phyloP scores from a whole-genome alignment of 116 monocot genomes.

The Phalaenopsis hybrid region DNA sequence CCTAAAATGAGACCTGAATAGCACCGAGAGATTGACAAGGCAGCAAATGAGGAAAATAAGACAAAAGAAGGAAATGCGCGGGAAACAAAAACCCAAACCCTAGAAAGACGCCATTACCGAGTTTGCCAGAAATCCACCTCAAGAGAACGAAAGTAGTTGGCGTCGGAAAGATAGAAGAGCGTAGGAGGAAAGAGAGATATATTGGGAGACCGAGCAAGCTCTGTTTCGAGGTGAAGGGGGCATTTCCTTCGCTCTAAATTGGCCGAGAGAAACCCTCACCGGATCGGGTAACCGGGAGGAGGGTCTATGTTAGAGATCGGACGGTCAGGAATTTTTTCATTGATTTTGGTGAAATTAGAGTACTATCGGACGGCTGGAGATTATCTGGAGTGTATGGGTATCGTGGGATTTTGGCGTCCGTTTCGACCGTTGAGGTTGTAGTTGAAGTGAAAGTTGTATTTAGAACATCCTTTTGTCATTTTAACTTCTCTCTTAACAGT shows the following conservation, averaged over 20 bases:
- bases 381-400: not conserved
- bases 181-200: not conserved
- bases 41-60: not conserved
- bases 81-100: slow-evolving; percentile 16
- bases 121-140: not conserved
- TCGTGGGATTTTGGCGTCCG: not conserved
- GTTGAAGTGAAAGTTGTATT: not conserved
- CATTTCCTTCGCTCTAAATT: not conserved
- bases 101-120: slow-evolving; percentile 4
- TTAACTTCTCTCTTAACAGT: slow-evolving; percentile 3
- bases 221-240: slow-evolving; percentile 12
- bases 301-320: not conserved
- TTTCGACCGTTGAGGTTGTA: slow-evolving; percentile 13
- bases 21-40: not conserved
- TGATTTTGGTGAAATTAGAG: not conserved
- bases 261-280: slow-evolving; percentile 20
- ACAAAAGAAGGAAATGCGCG: slow-evolving; percentile 4
- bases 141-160: not conserved
- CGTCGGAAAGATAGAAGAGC: not conserved
- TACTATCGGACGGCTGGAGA: not conserved
- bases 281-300: slow-evolving; percentile 14
- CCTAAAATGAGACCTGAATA: not conserved
- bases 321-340: not conserved
- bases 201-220: not conserved
- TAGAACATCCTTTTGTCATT: not conserved